Evolutionary conservation across 169 alveolate genomes (phyloP).

Genomic region (Plasmodium fragile): DNA sequence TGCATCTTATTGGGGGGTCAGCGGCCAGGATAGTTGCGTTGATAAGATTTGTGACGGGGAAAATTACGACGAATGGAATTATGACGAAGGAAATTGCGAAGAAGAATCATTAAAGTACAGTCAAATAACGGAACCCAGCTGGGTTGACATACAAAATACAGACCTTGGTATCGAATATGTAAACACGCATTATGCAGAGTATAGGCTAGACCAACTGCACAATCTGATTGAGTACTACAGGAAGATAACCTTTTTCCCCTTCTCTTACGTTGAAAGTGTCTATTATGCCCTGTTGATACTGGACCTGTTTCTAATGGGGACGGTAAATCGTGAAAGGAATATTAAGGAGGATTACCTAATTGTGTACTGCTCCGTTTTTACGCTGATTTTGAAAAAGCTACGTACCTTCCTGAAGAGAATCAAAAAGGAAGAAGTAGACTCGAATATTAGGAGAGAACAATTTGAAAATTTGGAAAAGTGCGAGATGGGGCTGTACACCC

Average conservation of each 20-base stretch:
- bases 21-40: background rate
- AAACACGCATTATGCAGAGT: conserved; percentile 22
- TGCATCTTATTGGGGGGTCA: background rate
- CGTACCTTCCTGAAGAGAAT: background rate
- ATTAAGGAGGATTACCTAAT: conserved; percentile 10
- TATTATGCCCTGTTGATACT: conserved; percentile 21
- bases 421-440: background rate
- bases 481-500: background rate
- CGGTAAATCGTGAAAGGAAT: conserved; percentile 4
- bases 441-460: background rate
- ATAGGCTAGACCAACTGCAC: conserved; percentile 9
- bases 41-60: background rate
- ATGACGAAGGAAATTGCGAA: background rate
- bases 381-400: conserved; percentile 1
- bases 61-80: background rate
- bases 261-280: conserved; percentile 22
- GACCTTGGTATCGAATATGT: conserved; percentile 22
- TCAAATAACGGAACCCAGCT: background rate
- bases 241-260: background rate
- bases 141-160: background rate
- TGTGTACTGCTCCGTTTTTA: conserved; percentile 35
- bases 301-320: conserved; percentile 32
- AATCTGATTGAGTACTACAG: conserved; percentile 31
- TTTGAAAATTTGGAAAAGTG: background rate
- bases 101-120: background rate